Conservation (phyloP, 164 flowering plant genomes). For the Malania oleifera region DNA sequence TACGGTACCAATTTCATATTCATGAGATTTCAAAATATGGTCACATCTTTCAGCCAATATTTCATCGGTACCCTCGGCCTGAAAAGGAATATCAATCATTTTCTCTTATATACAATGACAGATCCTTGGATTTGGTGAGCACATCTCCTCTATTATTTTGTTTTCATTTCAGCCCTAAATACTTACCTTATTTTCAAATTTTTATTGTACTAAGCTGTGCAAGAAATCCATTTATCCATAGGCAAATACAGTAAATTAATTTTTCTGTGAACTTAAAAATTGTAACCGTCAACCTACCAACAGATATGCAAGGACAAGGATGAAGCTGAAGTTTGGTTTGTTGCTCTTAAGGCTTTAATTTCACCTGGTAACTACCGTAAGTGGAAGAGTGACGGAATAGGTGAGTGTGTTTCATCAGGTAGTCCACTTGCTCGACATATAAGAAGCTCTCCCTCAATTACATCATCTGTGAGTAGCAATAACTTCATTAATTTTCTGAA, state of each 20-base stretch:
- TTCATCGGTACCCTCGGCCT: constrained; percentile 88
- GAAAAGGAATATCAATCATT: constrained; percentile 95
- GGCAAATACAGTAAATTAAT: no score
- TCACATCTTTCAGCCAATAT: constrained; percentile 60
- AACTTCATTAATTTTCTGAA: constrained; percentile 1
- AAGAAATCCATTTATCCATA: no score
- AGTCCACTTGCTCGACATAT: constrained; percentile 34
- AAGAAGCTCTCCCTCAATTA: constrained; percentile 34
- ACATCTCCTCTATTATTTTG: background rate
- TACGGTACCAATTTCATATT: no score
- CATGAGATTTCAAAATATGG: no score
- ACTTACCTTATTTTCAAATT: background rate
- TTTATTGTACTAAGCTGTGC: no score
- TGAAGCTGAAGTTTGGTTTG: constrained; percentile 96
- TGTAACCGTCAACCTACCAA: constrained; percentile 3
- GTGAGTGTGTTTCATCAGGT: constrained; percentile 41
- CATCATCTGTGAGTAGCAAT: constrained; percentile 34
- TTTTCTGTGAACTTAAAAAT: background rate
- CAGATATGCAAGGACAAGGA: constrained; percentile 97
- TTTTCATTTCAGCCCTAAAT: background rate
- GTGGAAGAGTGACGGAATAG: constrained; percentile 41
- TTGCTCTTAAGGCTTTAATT: constrained; percentile 77
- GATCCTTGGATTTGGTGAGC: constrained; percentile 90
- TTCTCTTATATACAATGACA: constrained; percentile 69
- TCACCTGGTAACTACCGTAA: constrained; percentile 41